Evolutionary conservation across 2,329 filamentous ascomycete genomes (phyloP).

Genomic region (Colletotrichum sansevieriae): DNA sequence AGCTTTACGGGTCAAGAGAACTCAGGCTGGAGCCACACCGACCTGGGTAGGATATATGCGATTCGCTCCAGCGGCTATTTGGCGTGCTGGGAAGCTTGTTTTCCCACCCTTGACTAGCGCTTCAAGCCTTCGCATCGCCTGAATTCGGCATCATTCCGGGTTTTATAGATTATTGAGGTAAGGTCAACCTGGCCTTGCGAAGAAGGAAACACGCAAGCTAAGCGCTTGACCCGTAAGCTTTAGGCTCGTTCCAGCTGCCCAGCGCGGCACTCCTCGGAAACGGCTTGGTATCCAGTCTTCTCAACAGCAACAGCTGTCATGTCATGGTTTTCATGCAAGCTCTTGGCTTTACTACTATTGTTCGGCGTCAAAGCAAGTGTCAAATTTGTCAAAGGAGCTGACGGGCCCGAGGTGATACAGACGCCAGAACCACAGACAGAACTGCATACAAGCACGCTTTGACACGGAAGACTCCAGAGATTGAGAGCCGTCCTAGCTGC

Average conservation of each 20-base stretch:
- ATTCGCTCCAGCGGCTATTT: too few species aligned
- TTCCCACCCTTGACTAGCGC: too few species aligned
- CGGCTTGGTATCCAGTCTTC: not conserved
- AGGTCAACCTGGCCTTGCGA: too few species aligned
- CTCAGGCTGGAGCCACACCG: not conserved
- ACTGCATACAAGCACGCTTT: not conserved
- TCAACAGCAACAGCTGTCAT: not conserved
- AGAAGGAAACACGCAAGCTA: too few species aligned
- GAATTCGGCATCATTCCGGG: too few species aligned
- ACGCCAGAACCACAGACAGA: not conserved
- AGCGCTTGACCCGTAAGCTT: too few species aligned
- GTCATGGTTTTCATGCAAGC: not conserved
- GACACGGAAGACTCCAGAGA: not conserved
- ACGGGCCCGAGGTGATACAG: conserved; percentile 9
- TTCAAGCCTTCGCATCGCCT: too few species aligned
- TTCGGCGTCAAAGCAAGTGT: conserved; percentile 5
- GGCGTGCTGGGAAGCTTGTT: too few species aligned
- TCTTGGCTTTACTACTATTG: not conserved
- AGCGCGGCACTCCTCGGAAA: not conserved
- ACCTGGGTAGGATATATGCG: not conserved
- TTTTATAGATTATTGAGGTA: too few species aligned
- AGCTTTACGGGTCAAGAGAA: not conserved
- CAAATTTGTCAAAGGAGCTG: conserved; percentile 9
- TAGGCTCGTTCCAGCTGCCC: not conserved
- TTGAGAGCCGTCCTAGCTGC: too few species aligned